Conservation (phyloP, 1,284 basidiomycete genomes). For the Peniophora sp. region DNA sequence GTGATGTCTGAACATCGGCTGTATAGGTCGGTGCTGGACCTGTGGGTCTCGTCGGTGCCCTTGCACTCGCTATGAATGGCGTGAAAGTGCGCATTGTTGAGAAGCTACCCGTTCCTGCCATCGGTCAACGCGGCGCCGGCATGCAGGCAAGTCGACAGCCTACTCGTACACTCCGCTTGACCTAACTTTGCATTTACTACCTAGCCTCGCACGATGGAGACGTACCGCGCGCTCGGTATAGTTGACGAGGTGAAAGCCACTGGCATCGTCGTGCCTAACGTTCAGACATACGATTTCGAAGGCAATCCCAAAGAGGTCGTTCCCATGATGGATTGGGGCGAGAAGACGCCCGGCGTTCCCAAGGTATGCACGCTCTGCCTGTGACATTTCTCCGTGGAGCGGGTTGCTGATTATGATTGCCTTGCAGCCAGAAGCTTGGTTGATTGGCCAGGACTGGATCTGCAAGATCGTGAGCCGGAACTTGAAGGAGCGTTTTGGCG, state of each 20-base stretch:
- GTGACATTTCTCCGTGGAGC: conserved; percentile 1
- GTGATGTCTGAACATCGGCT: not conserved
- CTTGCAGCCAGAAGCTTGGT: not conserved
- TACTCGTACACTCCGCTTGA: too few relatives aligned
- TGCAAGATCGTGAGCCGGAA: conserved; percentile 23
- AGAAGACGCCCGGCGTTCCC: conserved; percentile 14
- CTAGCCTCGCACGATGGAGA: conserved; percentile 22
- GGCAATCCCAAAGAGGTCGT: not conserved
- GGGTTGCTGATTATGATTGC: not conserved
- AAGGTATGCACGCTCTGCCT: conserved; percentile 9
- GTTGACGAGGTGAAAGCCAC: conserved; percentile 12
- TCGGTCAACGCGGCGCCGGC: conserved; percentile 20
- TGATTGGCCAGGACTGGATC: conserved; percentile 19
- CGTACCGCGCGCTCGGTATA: conserved; percentile 18
- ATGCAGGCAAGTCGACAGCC: conserved; percentile 21
- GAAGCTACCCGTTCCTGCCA: conserved; percentile 13
- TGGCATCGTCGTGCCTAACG: not conserved
- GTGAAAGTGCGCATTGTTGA: conserved; percentile 29
- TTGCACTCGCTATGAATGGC: conserved; percentile 16
- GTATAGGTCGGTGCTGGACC: conserved; percentile 19
- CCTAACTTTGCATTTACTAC: not conserved
- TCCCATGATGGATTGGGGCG: not conserved
- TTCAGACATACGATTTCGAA: conserved; percentile 11
- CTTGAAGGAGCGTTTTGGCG: conserved; percentile 14
- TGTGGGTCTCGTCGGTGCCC: conserved; percentile 16